These are phyloP conservation scores for Miscanthus lutarioriparius DNA, from an alignment of 176 grass and related monocot genomes.

Conservation along the genomic window DNA sequence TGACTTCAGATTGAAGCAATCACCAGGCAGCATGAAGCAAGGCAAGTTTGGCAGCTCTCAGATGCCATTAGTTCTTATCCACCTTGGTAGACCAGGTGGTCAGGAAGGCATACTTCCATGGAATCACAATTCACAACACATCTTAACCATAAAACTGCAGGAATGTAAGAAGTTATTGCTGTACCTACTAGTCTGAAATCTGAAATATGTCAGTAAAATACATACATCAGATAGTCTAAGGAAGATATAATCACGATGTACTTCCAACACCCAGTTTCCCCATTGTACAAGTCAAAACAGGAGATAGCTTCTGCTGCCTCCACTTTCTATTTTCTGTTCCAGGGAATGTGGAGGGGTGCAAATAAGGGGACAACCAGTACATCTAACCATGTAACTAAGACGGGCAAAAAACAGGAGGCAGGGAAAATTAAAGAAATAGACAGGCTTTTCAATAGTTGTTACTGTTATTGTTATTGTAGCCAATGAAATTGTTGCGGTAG, in stretches of 20 bases:
- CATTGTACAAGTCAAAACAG: constrained; percentile 29
- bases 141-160: not conserved
- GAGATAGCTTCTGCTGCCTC: constrained; percentile 26
- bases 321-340: constrained; percentile 23
- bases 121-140: not conserved
- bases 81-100: not conserved
- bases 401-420: not conserved
- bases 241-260: constrained; percentile 13
- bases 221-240: not conserved
- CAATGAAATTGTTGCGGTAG: constrained; percentile 77
- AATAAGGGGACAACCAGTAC: not conserved
- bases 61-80: not conserved
- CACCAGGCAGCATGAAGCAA: not conserved
- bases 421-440: not conserved
- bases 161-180: not conserved
- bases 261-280: constrained; percentile 16
- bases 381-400: constrained; percentile 37
- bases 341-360: not conserved
- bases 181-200: not conserved
- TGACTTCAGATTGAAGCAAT: not conserved
- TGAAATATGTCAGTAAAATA: not conserved
- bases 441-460: constrained; percentile 39
- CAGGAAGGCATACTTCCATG: not conserved
- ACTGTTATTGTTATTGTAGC: constrained; percentile 50
- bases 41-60: not conserved